Percentiles rank a stretch among this genome's conserved stretches.
Conservation (phyloP, 805 yeast species). For the Saccharomycodes ludwigii region DNA sequence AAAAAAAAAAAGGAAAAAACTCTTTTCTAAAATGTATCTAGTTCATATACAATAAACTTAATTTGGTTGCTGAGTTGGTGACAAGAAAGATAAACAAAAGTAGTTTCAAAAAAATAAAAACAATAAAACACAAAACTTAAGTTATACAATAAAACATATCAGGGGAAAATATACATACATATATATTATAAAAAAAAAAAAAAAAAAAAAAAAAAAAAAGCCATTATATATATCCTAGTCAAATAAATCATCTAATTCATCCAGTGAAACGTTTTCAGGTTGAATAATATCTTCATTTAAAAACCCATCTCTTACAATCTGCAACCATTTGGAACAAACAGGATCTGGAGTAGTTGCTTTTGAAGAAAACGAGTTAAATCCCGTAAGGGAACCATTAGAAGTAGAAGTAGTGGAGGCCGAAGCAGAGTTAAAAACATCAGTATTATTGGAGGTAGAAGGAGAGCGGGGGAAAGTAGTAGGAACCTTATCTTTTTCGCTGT, state of each 20-base stretch:
- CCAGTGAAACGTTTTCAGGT: conserved; percentile 67
- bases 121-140: too few species aligned
- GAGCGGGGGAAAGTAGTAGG: too few species aligned
- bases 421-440: conserved; percentile 47
- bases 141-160: too few species aligned
- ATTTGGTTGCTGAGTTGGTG: too few species aligned
- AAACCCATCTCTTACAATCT: conserved; percentile 66
- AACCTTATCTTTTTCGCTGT: too few species aligned
- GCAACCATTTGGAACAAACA: conserved; percentile 52
- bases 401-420: conserved; percentile 27
- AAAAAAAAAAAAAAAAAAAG: conserved; percentile 5
- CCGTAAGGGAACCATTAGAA: conserved; percentile 13
- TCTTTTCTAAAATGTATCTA: too few species aligned
- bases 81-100: conserved; percentile 2
- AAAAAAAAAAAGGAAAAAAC: too few species aligned
- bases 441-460: conserved; percentile 13
- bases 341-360: conserved; percentile 15
- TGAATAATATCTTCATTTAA: conserved; percentile 64
- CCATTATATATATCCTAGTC: conserved; percentile 9
- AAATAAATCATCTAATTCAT: conserved; percentile 49
- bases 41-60: too few species aligned
- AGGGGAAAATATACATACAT: background rate
- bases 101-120: background rate
- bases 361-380: conserved; percentile 11
- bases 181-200: conserved; percentile 1